Conservation (phyloP, 176 grass and related monocot species). For the Canna indica region DNA sequence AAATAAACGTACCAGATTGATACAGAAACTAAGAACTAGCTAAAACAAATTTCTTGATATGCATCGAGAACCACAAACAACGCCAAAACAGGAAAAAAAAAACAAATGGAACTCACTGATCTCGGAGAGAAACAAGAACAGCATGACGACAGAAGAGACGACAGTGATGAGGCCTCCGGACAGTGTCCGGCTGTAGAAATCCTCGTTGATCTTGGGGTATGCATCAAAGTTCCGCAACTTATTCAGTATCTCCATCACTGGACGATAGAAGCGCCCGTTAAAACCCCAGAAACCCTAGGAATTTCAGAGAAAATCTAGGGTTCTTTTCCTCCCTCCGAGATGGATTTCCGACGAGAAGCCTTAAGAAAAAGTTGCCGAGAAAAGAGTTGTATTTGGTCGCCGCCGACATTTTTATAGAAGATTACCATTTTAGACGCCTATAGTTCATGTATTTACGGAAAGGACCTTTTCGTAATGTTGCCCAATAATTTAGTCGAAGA, state of each 20-base stretch:
- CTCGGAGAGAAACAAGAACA: constrained; percentile 93
- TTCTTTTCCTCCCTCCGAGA: background rate
- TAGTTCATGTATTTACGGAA: too few species aligned
- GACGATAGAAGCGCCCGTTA: background rate
- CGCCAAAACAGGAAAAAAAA: background rate
- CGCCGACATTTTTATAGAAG: background rate
- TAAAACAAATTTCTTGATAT: background rate
- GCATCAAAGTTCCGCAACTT: constrained; percentile 86
- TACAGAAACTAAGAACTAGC: constrained; percentile 1
- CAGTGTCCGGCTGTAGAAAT: constrained; percentile 96
- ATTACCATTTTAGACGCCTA: too few species aligned
- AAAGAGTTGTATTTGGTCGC: background rate
- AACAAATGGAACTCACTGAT: constrained; percentile 50
- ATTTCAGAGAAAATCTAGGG: background rate
- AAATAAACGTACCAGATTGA: background rate
- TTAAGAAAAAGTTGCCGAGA: background rate
- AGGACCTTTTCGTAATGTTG: too few species aligned
- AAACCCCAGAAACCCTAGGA: background rate
- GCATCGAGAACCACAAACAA: background rate
- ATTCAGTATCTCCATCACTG: constrained; percentile 68
- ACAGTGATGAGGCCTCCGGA: constrained; percentile 95
- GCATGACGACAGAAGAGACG: constrained; percentile 68
- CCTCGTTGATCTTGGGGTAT: constrained; percentile 99
- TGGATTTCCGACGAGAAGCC: background rate
- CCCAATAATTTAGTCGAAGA: too few species aligned